Base-by-base conservation (phyloP, 305 asterid species). In the Fraxinus albicans region DNA sequence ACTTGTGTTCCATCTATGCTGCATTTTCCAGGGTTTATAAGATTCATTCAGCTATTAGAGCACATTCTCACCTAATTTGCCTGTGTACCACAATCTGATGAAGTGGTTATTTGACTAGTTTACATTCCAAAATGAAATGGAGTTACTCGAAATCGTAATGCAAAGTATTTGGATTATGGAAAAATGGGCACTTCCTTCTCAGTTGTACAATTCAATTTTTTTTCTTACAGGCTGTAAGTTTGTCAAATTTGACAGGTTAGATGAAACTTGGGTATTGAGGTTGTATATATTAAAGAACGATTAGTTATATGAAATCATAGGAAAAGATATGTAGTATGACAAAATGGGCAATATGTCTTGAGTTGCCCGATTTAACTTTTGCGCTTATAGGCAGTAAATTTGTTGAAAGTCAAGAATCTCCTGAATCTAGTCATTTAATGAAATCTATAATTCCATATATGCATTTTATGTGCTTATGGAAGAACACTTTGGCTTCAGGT, bases 401-500 rank as follows among this genome's bases (percentile, higher is more conserved):
- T 7, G 69, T 58, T 58, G 73, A 23, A 65, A 65, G 73, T 65
- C 34, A 2, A 47, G 72, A 60, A 13, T 25, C 34, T 25, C n/a
- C 34, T 23, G 35, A 65, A 8, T 65, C 34, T 25, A 65, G 33
- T 65, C 34, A 8, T 65, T 25, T 27, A 9, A 69, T 10, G 36
- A 27, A 12, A 29, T 69, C 38, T 27, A 29, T 25, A 65, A 77
- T 77, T 23, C 50, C 4, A 9, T 77, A 36, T 67, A 44, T 23
- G 53, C 63, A 78, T 67, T 73, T 79, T 10, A 73, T 19, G 79
- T 50, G 42, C 55, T 84, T 36, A 76, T 29, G 65, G 67, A 79
- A 21, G 47, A 76, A 55, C 10, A 34, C 79, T 60, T 40, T 6
- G 79, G 44, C 73, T 73, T 81, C 88, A 95, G 98, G 99, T 95